phyloP scores from a whole-genome alignment of 1,284 basidiomycete genomes.

The Irpex sp. region DNA sequence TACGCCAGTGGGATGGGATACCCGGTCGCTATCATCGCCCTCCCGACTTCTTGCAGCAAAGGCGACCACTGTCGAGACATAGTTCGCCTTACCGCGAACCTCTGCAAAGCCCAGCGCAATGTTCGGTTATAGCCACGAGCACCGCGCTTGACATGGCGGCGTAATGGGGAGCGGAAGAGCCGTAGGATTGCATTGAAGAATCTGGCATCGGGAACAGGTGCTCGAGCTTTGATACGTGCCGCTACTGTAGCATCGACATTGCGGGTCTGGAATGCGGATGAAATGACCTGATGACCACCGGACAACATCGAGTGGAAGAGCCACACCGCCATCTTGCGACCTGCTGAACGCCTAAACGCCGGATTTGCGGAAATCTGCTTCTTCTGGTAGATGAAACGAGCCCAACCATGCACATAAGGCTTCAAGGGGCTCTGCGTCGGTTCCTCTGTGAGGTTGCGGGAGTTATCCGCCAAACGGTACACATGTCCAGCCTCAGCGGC shows the following conservation, averaged over 20 bases:
- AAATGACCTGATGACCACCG: conserved; percentile 30
- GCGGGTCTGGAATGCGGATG: conserved; percentile 19
- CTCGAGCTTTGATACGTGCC: conserved; percentile 13
- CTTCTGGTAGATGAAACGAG: conserved; percentile 24
- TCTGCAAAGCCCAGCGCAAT: background rate
- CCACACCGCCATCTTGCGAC: conserved; percentile 26
- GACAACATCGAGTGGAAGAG: conserved; percentile 36
- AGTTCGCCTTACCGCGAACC: conserved; percentile 17
- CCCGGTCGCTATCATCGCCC: conserved; percentile 43
- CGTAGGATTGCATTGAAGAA: conserved; percentile 66
- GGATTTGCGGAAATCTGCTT: conserved; percentile 15
- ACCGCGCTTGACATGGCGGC: background rate
- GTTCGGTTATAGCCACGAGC: background rate
- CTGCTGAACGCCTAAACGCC: conserved; percentile 20
- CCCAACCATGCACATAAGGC: conserved; percentile 34
- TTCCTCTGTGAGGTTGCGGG: conserved; percentile 1
- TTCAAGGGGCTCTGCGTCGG: conserved; percentile 16
- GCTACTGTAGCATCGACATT: background rate
- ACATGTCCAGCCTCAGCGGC: conserved; percentile 36
- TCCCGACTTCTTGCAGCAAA: conserved; percentile 41
- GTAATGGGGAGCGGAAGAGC: conserved; percentile 31
- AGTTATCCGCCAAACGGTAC: background rate
- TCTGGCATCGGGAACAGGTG: conserved; percentile 51
- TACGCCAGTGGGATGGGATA: conserved; percentile 45
- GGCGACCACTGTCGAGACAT: conserved; percentile 30